Evolutionary conservation across 495 filamentous ascomycete genomes (phyloP).

Genomic region (Daldinia decipiens): DNA sequence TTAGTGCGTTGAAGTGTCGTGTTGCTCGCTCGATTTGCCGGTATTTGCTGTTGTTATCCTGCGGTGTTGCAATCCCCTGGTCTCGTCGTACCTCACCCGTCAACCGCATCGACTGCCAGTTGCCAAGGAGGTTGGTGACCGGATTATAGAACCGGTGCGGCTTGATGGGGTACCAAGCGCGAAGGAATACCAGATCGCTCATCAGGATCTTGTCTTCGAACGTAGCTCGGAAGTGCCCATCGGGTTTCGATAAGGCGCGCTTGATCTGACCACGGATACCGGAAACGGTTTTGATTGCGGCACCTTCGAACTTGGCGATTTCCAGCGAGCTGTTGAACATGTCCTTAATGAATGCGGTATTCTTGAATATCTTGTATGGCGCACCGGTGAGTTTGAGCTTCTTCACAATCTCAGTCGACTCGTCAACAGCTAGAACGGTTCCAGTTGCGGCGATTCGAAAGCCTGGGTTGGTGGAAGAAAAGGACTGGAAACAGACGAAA

Average conservation of each 20-base stretch:
- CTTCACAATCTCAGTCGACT: conserved; percentile 96
- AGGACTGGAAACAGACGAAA: conserved; percentile 91
- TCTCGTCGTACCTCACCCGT: conserved; percentile 92
- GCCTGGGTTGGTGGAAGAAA: conserved; percentile 86
- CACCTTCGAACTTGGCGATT: conserved; percentile 98
- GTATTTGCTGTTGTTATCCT: conserved; percentile 83
- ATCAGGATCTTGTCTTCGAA: conserved; percentile 99
- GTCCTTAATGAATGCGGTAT: conserved; percentile 97
- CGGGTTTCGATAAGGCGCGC: conserved; percentile 86
- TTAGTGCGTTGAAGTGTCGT: conserved; percentile 93
- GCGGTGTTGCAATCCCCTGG: conserved; percentile 77
- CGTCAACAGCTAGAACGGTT: conserved; percentile 90
- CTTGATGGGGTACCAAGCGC: conserved; percentile 95
- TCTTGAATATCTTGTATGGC: conserved; percentile 98
- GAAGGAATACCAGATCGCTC: conserved; percentile 93
- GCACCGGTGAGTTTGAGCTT: conserved; percentile 94
- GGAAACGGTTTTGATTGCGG: conserved; percentile 92
- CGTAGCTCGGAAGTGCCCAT: conserved; percentile 93
- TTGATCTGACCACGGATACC: conserved; percentile 98
- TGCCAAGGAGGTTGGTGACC: conserved; percentile 85
- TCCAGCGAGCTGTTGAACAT: conserved; percentile 95
- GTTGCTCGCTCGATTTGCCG: conserved; percentile 78
- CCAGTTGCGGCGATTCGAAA: conserved; percentile 96
- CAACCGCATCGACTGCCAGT: conserved; percentile 89
- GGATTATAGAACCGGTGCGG: conserved; percentile 97